A percentile compares a stretch with the other conserved stretches of the same genome.
Evolutionary conservation across 2,329 filamentous ascomycete species (phyloP).

Genomic region (Blastomyces parvus): DNA sequence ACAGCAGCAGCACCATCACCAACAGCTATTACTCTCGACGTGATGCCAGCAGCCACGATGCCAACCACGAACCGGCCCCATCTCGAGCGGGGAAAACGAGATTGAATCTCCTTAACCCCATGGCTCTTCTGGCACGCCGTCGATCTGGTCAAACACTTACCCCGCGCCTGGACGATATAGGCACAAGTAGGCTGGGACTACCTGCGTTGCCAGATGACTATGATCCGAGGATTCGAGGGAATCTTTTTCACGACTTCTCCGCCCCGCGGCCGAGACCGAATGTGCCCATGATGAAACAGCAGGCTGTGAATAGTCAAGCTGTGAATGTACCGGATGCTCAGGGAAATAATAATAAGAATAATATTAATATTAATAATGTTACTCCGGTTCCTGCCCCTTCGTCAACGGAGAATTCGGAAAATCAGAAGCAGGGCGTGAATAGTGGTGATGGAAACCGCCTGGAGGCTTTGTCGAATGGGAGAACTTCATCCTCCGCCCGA

Average conservation of each 20-base stretch:
- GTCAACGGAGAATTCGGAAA: constrained; percentile 53
- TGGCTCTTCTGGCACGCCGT: constrained; percentile 50
- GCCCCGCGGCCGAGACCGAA: constrained; percentile 44
- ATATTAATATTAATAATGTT: background rate
- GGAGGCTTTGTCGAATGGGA: constrained; percentile 37
- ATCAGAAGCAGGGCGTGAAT: constrained; percentile 34
- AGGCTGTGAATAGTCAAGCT: background rate
- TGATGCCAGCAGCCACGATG: background rate
- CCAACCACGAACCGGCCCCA: background rate
- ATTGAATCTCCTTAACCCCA: constrained; percentile 51
- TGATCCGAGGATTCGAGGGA: constrained; percentile 54
- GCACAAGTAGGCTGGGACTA: constrained; percentile 40
- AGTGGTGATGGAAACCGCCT: constrained; percentile 16
- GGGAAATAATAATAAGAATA: constrained; percentile 16
- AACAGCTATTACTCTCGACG: background rate
- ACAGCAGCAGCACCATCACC: constrained; percentile 15
- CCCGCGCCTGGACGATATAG: constrained; percentile 42
- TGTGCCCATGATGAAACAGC: constrained; percentile 16
- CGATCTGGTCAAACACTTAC: constrained; percentile 45
- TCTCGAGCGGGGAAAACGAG: constrained; percentile 36
- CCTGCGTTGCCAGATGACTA: constrained; percentile 51
- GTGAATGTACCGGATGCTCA: constrained; percentile 14
- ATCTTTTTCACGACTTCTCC: constrained; percentile 56
- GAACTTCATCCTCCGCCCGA: constrained; percentile 24
- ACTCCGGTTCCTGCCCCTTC: constrained; percentile 46